Percentiles rank a stretch among this genome's conserved stretches.
Conservation (phyloP, 2,329 filamentous ascomycete genomes). For the Aciculosporium take region DNA sequence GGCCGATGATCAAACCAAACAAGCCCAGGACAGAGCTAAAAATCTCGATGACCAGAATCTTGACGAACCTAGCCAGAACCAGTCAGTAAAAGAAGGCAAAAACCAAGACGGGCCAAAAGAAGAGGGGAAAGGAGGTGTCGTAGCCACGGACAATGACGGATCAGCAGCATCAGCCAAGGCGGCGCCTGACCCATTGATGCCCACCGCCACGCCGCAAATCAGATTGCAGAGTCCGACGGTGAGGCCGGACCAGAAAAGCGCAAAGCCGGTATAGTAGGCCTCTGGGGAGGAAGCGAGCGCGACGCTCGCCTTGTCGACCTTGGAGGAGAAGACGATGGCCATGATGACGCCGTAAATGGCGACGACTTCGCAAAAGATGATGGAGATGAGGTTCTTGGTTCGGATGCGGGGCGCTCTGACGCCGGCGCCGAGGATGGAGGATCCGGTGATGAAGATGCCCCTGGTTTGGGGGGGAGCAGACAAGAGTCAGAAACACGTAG, state of each 20-base stretch:
- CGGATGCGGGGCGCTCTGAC: constrained; percentile 94
- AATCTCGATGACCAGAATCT: constrained; percentile 97
- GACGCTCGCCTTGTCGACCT: constrained; percentile 53
- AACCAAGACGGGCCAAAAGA: no score
- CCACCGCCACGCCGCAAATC: constrained; percentile 89
- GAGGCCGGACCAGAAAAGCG: constrained; percentile 88
- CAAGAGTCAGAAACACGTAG: no score
- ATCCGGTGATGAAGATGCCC: constrained; percentile 98
- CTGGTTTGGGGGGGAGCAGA: no score
- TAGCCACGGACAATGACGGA: constrained; percentile 58
- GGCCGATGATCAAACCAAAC: constrained; percentile 88
- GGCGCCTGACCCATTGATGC: constrained; percentile 95
- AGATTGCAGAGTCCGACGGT: constrained; percentile 94
- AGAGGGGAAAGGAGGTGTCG: neutral
- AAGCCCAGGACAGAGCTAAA: constrained; percentile 95
- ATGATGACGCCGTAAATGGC: constrained; percentile 99
- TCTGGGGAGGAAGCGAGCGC: constrained; percentile 56
- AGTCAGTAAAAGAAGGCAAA: constrained; percentile 11
- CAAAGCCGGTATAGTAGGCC: constrained; percentile 89
- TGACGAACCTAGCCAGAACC: constrained; percentile 60
- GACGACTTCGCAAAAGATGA: constrained; percentile 99
- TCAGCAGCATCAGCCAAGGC: constrained; percentile 93
- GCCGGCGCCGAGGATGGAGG: constrained; percentile 90
- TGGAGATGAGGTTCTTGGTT: constrained; percentile 98
- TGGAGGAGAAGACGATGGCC: constrained; percentile 94